These are phyloP conservation scores for Globisporangium paddicum DNA, from an alignment of 352 stramenopile species.

Conservation along the genomic window DNA sequence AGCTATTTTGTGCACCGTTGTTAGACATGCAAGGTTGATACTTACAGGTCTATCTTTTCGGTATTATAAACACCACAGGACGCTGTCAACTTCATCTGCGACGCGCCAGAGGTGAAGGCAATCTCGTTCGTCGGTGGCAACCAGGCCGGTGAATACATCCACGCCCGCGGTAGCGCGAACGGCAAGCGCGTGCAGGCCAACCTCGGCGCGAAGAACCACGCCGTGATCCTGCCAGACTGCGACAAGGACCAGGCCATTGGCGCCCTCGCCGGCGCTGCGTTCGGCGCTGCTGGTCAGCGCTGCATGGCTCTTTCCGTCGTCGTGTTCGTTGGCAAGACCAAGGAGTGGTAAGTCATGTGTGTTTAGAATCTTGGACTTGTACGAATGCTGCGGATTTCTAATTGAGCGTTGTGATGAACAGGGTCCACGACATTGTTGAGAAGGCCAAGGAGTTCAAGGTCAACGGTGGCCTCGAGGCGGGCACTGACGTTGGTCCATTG, in stretches of 20 bases:
- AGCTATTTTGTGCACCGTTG: neutral
- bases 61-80: slow-evolving; percentile 37
- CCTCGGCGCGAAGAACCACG: slow-evolving; percentile 98
- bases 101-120: slow-evolving; percentile 91
- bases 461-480: slow-evolving; percentile 75
- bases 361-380: neutral
- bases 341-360: slow-evolving; percentile 60
- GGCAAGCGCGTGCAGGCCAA: slow-evolving; percentile 96
- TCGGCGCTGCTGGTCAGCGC: slow-evolving; percentile 96
- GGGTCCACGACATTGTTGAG: slow-evolving; percentile 87
- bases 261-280: slow-evolving; percentile 89
- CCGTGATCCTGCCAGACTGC: slow-evolving; percentile 93
- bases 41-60: neutral
- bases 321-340: slow-evolving; percentile 93
- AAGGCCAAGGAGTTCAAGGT: slow-evolving; percentile 91
- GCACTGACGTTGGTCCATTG: slow-evolving; percentile 81
- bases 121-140: slow-evolving; percentile 97
- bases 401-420: neutral
- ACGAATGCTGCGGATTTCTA: slow-evolving; percentile 7
- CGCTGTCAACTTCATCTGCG: slow-evolving; percentile 95
- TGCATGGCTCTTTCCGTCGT: slow-evolving; percentile 97
- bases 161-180: slow-evolving; percentile 78
- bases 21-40: neutral
- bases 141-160: slow-evolving; percentile 93
- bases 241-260: slow-evolving; percentile 88